Percentiles rank a stretch among this genome's conserved stretches.
These are phyloP conservation scores for Chara braunii DNA, from an alignment of 139 green algal species.

Conservation along the genomic window DNA sequence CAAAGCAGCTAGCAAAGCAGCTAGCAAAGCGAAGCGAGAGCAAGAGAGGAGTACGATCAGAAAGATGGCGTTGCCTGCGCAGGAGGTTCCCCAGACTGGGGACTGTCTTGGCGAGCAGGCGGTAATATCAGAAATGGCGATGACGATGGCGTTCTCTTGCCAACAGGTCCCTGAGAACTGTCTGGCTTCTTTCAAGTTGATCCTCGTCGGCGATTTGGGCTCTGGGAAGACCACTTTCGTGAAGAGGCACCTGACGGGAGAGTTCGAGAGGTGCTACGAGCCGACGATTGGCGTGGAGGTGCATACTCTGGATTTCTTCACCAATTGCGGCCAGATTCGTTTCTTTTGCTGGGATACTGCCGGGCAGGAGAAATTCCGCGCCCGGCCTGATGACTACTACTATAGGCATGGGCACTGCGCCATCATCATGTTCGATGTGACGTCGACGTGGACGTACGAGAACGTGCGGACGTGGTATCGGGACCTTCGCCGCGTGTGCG, in stretches of 20 bases:
- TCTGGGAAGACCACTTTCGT: slow-evolving; percentile 80
- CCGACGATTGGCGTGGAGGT: slow-evolving; percentile 98
- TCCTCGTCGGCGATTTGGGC: slow-evolving; percentile 93
- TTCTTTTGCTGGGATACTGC: slow-evolving; percentile 99
- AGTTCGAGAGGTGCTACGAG: slow-evolving; percentile 99
- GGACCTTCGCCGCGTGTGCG: slow-evolving; percentile 96
- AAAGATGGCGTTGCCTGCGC: no score
- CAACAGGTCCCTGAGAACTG: slow-evolving; percentile 45
- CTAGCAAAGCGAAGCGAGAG: no score
- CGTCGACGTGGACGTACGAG: slow-evolving; percentile 97
- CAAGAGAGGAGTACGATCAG: no score
- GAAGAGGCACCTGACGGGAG: slow-evolving; percentile 95
- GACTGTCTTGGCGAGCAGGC: no score
- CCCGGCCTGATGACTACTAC: slow-evolving; percentile 90
- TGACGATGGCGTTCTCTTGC: slow-evolving; percentile 44
- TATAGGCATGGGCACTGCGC: slow-evolving; percentile 96
- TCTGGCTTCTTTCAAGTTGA: slow-evolving; percentile 93
- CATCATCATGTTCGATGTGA: slow-evolving; percentile 99
- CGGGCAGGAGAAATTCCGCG: slow-evolving; percentile 86
- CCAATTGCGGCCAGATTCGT: slow-evolving; percentile 89
- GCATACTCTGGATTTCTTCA: slow-evolving; percentile 96
- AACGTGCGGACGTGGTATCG: slow-evolving; percentile 98
- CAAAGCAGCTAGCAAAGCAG: no score
- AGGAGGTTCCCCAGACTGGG: no score
- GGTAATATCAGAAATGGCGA: no score